Evolutionary conservation across 2,329 filamentous ascomycete genomes (phyloP), one percentile per base, ranked within the genome.

Genomic region (Trichoderma citrinoviride): DNA sequence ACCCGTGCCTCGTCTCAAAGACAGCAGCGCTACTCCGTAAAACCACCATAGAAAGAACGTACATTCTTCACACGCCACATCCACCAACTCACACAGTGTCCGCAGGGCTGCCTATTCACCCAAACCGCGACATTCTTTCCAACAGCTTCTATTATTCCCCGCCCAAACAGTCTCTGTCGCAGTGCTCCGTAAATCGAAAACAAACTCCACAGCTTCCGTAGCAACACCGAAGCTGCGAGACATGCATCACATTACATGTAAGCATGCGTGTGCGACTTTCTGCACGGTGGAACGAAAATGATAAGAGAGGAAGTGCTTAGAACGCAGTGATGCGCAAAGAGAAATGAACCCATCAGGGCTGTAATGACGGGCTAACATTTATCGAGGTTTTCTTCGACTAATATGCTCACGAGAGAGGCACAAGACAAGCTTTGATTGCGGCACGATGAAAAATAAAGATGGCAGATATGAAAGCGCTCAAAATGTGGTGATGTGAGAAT

Each of bases 201-300:
- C 47, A 47, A 21, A 33, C 67, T 58, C 69, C 68, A 68, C 69
- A 47, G 50, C 68, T 69, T 70, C 70, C 68, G 66, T 49, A 46
- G 68, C 68, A 70, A 70, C 68, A 25, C 56, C 50, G 7, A 17
- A 47, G 27, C 41, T 58, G 10, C 19, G 27, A 15, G 44, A 43
- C 57, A 21, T 61, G 33, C 27, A 37, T 12, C 33, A 3, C 33
- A 37, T 50, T 10, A n/a, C n/a, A n/a, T n/a, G n/a, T n/a, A n/a
- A 6, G 19, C 44, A 17, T 10, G 17, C 10, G 4, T 2, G 21
- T n/a, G n/a, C n/a, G n/a, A n/a, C n/a, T 14, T 19, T 37, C 17
- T 5, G 25, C 14, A 46, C 27, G 21, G 5, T 15, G 2, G 27
- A 46, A 10, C 10, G 14, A 37, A 23, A 29, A 7, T 29, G 7